Base-by-base conservation (phyloP, 2,329 filamentous ascomycete genomes). In the Rhynchosporium secalis region DNA sequence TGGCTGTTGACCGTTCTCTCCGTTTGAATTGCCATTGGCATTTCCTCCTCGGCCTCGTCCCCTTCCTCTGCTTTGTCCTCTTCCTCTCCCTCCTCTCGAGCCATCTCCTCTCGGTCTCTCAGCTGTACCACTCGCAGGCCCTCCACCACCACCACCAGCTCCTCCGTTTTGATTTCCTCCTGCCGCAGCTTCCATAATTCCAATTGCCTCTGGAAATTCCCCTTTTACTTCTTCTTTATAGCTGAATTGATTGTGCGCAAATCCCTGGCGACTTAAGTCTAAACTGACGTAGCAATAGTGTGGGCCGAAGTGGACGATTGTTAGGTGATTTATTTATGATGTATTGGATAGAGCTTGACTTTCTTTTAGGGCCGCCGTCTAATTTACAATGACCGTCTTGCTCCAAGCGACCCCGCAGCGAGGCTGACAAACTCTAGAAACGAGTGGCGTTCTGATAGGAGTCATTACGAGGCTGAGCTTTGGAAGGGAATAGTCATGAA, bases 21-120 rank as follows among this genome's bases (percentile, higher is more conserved):
- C 58, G 12, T 40, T 33, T 52, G 31, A 31, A 51, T 58, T 57
- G 31, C 52, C 46, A 10, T 46, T 49, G 7, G 28, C 9, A 20
- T 31, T 43, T 58, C 58, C 63, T 52, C 61, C 61, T 61, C 62
- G 54, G 5, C 63, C 63, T 56, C 64, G 61, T 9, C 65, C 60
- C 40, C 63, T 26, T 52, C 62, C 61, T 59, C 59, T 40, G 10
- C 58, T 31, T 55, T 58, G 48, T 26, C 76, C 75, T 56, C 75
- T 73, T 28, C 74, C 72, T 64, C 75, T 56, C 2, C 56, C 73
- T 52, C 76, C 75, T 47, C 76, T 73, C 55, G 72, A 71, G 8
- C 73, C 69, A 55, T 74, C 70, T 38, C 72, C 71, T 52, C 73
- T 68, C 66, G 73, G 62, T 38, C 60, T 57, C 46, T 64, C 63